A percentile compares a stretch with the other conserved stretches of the same genome.
Conservation (phyloP, 768 basidiomycete genomes). For the Collybia sordida region DNA sequence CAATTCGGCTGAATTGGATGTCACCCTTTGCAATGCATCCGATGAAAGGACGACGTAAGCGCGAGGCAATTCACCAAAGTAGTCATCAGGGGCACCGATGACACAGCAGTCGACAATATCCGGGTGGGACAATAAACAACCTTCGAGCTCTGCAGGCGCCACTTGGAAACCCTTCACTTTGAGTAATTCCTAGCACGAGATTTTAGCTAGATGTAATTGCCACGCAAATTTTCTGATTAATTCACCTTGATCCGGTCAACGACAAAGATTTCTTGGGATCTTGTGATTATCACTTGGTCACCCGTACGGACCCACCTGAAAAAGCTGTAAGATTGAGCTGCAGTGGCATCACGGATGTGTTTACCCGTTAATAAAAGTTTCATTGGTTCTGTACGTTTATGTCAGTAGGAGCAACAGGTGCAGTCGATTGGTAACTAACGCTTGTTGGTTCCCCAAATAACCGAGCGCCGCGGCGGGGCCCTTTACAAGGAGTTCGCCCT, state of each 20-base stretch:
- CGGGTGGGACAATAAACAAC: constrained; percentile 55
- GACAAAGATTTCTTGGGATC: constrained; percentile 56
- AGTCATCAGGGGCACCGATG: constrained; percentile 66
- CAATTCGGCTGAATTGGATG: constrained; percentile 23
- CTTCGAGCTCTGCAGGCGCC: constrained; percentile 73
- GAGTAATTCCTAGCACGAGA: constrained; percentile 39
- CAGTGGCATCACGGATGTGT: constrained; percentile 6
- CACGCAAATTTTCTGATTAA: not conserved
- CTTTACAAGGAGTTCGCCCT: constrained; percentile 59
- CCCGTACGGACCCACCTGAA: constrained; percentile 68
- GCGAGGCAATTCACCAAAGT: constrained; percentile 70
- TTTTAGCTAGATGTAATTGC: not conserved
- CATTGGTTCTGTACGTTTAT: constrained; percentile 48
- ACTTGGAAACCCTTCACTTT: constrained; percentile 68
- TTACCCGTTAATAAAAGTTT: constrained; percentile 69
- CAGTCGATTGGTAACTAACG: constrained; percentile 40
- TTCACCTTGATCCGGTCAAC: constrained; percentile 62
- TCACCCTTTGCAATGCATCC: constrained; percentile 34
- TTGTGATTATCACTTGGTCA: constrained; percentile 57
- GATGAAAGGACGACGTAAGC: constrained; percentile 60
- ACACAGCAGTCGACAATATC: constrained; percentile 66
- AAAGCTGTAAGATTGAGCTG: constrained; percentile 1
- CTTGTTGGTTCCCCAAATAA: constrained; percentile 58
- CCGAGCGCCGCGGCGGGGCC: constrained; percentile 54
- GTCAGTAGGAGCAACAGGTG: not conserved